Base-by-base conservation (phyloP, 75 land plant genomes). In the Picea sitchensis region DNA sequence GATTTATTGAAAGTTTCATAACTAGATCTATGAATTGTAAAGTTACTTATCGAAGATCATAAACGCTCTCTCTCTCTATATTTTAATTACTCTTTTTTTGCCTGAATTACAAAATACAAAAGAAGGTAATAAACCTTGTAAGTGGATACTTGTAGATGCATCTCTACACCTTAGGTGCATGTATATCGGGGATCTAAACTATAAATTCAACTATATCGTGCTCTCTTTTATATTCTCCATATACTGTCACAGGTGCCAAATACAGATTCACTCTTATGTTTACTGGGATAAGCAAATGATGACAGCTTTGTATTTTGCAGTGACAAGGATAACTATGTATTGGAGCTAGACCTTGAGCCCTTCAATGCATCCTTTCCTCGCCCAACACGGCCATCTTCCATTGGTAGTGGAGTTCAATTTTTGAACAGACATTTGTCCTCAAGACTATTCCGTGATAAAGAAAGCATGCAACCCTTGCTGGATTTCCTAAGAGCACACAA, bases 341-440 rank as follows among this genome's bases (percentile, higher is more conserved):
- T 92, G 20, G 94, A 92, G 84, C 78, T 92, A 75, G 94, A 92
- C 61, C 81, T 92, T 58, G 92, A 84, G 64, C 94, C 94, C 7
- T 92, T 92, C 82, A 88, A 83, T 84, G 84, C 86, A 1, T 51
- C 73, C 2, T 82, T 90, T 78, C 94, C 94, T 32, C 80, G 87
- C 58, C 82, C 89, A 47, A 88, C 82, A 13, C 77, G 82, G 26
- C 92, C 94, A 18, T 74, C 83, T 20, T 92, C 90, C 14, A 90
- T 92, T 61, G 94, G 94, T 3, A 90, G 88, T 77, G 94, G 94
- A n/a, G 94, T 93, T 51, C 90, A 96, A 47, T 96, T 95, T 76
- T 90, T 96, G 58, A 96, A 96, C 73, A 84, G 99, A 59, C 99
- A 96, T 72, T 87, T 96, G 20, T 96, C 98, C 26, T 96, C 99